Evolutionary conservation across 2,329 filamentous ascomycete genomes (phyloP), one percentile per base, ranked within the genome.

Genomic region (Corynespora cassiicola): DNA sequence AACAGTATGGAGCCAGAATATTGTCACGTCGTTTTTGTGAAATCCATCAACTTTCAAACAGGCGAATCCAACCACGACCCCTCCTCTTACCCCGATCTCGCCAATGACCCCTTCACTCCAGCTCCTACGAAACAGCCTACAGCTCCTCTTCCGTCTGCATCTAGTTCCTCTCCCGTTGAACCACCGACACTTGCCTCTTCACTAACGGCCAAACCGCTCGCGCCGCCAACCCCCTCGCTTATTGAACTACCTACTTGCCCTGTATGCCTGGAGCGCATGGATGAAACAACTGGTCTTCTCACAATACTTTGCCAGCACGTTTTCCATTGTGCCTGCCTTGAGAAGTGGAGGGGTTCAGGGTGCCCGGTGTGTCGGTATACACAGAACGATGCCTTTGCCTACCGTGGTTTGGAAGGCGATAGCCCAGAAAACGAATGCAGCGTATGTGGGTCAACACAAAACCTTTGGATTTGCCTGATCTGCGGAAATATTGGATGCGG

Each of bases 251-350:
- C 94, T 2, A 97, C 94, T 1, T 99, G 94, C 51, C 91, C 94
- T 0, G 94, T 99, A 7, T 99, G 94, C 53, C 79, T 99, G 5
- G 94, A 99, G 67, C 86, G 92, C 31, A 99, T 99, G 94, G 94
- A 99, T 60, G 92, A 97, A 65, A 96, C 91, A 0, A 95, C 90
- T 0, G 94, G 94, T 0, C 76, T 99, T 2, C 82, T 99, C 63
- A 99, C 94, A 1, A 97, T 97, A 25, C 85, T 95, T 19, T 99
- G 94, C 64, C 92, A 97, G 60, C 94, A 99, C 59, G 90, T 97
- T 34, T 99, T 99, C 63, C 94, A 99, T 66, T 97, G 94, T 63
- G 91, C 86, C 2, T 99, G 94, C 69, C 77, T 99, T 1, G 88
- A 96, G 61, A 97, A 94, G 63, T 99, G 94, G 94, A 89, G 88